Base-by-base conservation (phyloP, 306 rosid genomes). In the Inga laurina region DNA sequence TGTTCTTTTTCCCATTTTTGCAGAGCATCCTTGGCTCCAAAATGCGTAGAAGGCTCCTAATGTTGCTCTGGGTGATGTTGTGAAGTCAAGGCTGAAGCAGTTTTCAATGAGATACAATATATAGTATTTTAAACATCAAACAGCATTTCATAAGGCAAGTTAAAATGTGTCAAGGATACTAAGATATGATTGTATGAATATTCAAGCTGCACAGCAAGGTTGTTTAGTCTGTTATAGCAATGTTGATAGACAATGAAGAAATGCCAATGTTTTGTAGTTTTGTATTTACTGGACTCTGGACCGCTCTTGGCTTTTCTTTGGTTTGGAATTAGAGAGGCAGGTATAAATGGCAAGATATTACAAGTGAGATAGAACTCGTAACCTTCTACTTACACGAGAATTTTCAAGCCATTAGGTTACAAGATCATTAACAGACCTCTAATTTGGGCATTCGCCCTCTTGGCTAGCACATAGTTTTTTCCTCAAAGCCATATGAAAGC, bases 11-110 rank as follows among this genome's bases (percentile, higher is more conserved):
- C 21, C 39, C 86, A 79, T 71, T 61, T 81, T 69, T 77, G 27
- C 76, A 92, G 95, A 92, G 87, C 95, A 92, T 88, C 75, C 93
- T 64, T 92, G 95, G 95, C 91, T 92, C 69, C 91, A 82, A 88
- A 90, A 92, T 86, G 90, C 91, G 56, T 90, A 88, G 82, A 92
- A 90, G 83, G 95, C 95, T 68, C 91, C 95, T 37, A 90, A 92
- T 83, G 88, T 92, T 46, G 90, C 92, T 74, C 91, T 90, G 43
- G 95, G 95, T 49, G 95, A 92, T 76, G 90, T 88, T 78, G 95
- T 92, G 76, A 90, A 90, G 88, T 92, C 95, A 41, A 90, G 95
- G 91, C 92, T 92, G 62, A 92, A 90, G 83, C 93, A 92, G 84
- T 92, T 90, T 81, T 88, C 93, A 79, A 82, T 90, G 92, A 35